phyloP scores from a whole-genome alignment of 1,284 basidiomycete species.

The Pterulicium gracile region DNA sequence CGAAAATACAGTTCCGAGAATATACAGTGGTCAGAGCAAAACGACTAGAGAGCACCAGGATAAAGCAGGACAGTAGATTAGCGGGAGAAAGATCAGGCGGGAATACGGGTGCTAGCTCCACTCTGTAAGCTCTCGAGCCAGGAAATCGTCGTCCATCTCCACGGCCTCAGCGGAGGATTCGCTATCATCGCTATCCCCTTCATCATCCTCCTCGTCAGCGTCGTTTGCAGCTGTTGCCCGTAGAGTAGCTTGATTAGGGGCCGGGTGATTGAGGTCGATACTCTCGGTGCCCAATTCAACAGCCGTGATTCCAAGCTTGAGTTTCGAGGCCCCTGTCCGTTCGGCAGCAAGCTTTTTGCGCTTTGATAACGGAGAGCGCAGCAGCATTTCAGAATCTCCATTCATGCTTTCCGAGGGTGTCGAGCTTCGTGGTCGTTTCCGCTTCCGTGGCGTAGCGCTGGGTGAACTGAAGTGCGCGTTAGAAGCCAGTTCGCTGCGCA shows the following conservation, averaged over 20 bases:
- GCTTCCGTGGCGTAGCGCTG: conserved; percentile 34
- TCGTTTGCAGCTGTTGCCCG: conserved; percentile 13
- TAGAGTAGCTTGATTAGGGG: conserved; percentile 12
- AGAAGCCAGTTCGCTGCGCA: neutral
- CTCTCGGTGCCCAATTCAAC: conserved; percentile 32
- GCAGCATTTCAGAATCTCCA: conserved; percentile 21
- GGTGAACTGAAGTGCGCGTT: conserved; percentile 22
- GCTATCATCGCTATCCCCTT: conserved; percentile 30
- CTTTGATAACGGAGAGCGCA: conserved; percentile 65
- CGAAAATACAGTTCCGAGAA: conserved; percentile 2
- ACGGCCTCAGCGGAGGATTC: conserved; percentile 24
- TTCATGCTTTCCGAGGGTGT: conserved; percentile 53
- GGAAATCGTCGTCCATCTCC: conserved; percentile 60
- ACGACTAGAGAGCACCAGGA: conserved; percentile 10
- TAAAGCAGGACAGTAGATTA: no score
- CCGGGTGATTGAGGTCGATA: conserved; percentile 14
- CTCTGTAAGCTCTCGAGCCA: conserved; percentile 64
- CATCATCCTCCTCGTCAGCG: conserved; percentile 26
- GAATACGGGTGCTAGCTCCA: conserved; percentile 38
- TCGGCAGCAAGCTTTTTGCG: conserved; percentile 61
- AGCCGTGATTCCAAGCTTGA: conserved; percentile 56
- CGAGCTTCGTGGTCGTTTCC: conserved; percentile 59
- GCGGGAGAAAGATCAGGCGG: no score
- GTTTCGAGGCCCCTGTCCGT: conserved; percentile 47
- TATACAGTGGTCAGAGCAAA: conserved; percentile 3